Conservation (phyloP, 2,329 filamentous ascomycete species). For the Nemania abortiva region DNA sequence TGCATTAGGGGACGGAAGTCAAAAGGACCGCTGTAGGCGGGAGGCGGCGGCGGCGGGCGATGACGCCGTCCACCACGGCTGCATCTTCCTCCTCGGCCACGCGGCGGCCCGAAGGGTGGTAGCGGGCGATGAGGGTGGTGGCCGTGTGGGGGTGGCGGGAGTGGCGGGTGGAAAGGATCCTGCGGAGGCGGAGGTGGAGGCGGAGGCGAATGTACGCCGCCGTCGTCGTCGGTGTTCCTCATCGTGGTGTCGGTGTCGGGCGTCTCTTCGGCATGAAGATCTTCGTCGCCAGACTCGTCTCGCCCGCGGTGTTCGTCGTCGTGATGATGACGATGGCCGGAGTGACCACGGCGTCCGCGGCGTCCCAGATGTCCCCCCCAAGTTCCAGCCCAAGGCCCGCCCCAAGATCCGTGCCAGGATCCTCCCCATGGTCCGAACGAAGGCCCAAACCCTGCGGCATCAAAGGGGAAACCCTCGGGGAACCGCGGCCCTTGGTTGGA, state of each 20-base stretch:
- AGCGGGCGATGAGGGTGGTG: slow-evolving; percentile 43
- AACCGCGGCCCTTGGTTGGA: slow-evolving; percentile 44
- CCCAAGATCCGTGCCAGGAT: slow-evolving; percentile 6
- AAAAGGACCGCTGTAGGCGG: slow-evolving; percentile 48
- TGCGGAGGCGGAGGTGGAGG: slow-evolving; percentile 35
- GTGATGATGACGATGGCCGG: slow-evolving; percentile 44
- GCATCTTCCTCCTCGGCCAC: slow-evolving; percentile 40
- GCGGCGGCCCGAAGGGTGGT: slow-evolving; percentile 36
- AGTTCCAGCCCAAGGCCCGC: background rate
- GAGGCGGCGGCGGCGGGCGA: slow-evolving; percentile 40
- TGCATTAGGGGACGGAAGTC: slow-evolving; percentile 57
- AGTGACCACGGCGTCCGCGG: slow-evolving; percentile 36
- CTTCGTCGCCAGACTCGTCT: slow-evolving; percentile 46
- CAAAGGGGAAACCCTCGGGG: slow-evolving; percentile 54
- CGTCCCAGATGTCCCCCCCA: slow-evolving; percentile 30
- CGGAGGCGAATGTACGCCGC: slow-evolving; percentile 34
- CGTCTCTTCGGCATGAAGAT: slow-evolving; percentile 52
- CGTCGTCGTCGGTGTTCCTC: slow-evolving; percentile 42
- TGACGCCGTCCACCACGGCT: slow-evolving; percentile 40
- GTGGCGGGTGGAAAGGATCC: slow-evolving; percentile 37
- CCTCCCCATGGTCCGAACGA: slow-evolving; percentile 37
- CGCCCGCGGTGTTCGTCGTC: slow-evolving; percentile 44
- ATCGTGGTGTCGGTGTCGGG: slow-evolving; percentile 53
- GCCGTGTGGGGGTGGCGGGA: slow-evolving; percentile 39
- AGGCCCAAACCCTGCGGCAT: slow-evolving; percentile 39